phyloP scores from a whole-genome alignment of 2,329 filamentous ascomycete genomes.

The Rachicladosporium sp. region DNA sequence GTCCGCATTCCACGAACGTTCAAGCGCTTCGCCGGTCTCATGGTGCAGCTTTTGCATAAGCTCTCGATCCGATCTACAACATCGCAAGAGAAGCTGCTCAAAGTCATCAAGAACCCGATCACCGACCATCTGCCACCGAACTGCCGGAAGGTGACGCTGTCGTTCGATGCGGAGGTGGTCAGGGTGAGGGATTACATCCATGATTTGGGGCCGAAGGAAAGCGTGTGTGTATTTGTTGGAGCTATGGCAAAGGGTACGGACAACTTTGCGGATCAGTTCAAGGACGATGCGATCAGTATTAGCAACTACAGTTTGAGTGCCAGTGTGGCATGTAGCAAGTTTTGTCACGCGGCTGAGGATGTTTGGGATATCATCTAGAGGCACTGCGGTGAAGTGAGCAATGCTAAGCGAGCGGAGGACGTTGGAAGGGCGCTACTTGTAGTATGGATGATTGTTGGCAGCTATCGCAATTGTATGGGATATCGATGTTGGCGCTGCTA shows the following conservation, averaged over 20 bases:
- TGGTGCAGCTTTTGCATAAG: conserved; percentile 94
- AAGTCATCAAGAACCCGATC: conserved; percentile 96
- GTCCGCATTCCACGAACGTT: conserved; percentile 96
- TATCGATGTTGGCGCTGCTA: too few species aligned
- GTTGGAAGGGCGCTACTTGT: too few species aligned
- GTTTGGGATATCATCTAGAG: conserved; percentile 81
- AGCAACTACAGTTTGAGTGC: conserved; percentile 96
- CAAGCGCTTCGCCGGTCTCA: conserved; percentile 95
- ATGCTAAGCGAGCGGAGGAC: too few species aligned
- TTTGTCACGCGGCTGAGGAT: conserved; percentile 96
- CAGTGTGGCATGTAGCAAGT: conserved; percentile 98
- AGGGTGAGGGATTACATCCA: conserved; percentile 83
- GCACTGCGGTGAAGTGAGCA: not conserved
- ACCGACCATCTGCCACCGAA: conserved; percentile 93
- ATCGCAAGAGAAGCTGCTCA: conserved; percentile 92
- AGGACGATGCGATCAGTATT: conserved; percentile 95
- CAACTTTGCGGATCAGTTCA: conserved; percentile 85
- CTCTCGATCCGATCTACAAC: conserved; percentile 93
- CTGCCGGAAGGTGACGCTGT: conserved; percentile 93
- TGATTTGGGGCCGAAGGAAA: conserved; percentile 66
- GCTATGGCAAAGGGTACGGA: conserved; percentile 97
- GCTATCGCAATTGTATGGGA: too few species aligned
- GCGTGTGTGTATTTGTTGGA: conserved; percentile 93
- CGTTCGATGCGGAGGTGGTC: conserved; percentile 81
- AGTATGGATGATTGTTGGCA: too few species aligned